Conservation (phyloP, 768 basidiomycete genomes). For the Punctularia strigosozonata region DNA sequence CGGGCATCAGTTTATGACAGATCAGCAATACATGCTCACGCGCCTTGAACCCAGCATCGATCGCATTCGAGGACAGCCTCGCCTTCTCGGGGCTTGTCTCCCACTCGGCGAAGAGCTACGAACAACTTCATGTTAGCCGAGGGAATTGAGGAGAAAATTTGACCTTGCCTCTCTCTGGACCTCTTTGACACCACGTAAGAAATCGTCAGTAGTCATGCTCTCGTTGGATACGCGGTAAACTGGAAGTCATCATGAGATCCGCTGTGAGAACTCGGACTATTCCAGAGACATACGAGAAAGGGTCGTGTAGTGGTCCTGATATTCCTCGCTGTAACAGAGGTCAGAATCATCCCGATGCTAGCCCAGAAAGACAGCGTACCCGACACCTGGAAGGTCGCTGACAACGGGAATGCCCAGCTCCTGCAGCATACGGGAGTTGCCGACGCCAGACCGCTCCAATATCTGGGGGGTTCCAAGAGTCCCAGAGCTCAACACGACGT, state of each 20-base stretch:
- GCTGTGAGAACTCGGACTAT: not conserved
- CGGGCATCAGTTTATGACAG: not conserved
- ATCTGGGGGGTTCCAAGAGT: slow-evolving; percentile 66
- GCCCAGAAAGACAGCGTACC: slow-evolving; percentile 23
- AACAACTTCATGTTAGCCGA: not conserved
- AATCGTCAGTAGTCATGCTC: slow-evolving; percentile 50
- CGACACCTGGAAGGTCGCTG: slow-evolving; percentile 61
- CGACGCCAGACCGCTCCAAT: slow-evolving; percentile 63
- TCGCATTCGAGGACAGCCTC: slow-evolving; percentile 54
- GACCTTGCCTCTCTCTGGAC: slow-evolving; percentile 36
- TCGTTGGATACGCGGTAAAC: slow-evolving; percentile 62
- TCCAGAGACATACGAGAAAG: slow-evolving; percentile 33
- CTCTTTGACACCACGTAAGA: slow-evolving; percentile 55
- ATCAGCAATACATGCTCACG: slow-evolving; percentile 9
- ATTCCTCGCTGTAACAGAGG: slow-evolving; percentile 40
- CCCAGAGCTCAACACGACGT: slow-evolving; percentile 52
- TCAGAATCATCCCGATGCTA: not conserved
- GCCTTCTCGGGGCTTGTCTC: slow-evolving; percentile 58
- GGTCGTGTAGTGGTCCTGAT: slow-evolving; percentile 68
- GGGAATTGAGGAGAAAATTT: not conserved
- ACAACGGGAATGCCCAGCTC: slow-evolving; percentile 49
- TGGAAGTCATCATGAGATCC: slow-evolving; percentile 15
- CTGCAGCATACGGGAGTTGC: slow-evolving; percentile 39
- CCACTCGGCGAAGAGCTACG: slow-evolving; percentile 48
- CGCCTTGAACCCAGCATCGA: slow-evolving; percentile 73